Percentiles rank a stretch among this genome's conserved stretches.
Conservation (phyloP, 495 filamentous ascomycete species). For the Parathielavia hyrcaniae region DNA sequence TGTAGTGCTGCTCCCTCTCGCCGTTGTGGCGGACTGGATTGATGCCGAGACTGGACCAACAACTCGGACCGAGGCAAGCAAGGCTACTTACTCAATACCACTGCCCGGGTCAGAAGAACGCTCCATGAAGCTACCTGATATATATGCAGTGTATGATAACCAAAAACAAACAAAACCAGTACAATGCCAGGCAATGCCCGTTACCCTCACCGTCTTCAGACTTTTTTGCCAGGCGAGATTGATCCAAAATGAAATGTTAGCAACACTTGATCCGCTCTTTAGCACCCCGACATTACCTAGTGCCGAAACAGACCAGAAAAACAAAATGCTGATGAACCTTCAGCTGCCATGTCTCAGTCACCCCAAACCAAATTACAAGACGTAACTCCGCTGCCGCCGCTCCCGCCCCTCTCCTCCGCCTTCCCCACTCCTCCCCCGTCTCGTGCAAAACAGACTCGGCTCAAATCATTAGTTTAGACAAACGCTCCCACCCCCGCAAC, state of each 20-base stretch:
- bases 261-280: slow-evolving; percentile 5
- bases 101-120: background rate
- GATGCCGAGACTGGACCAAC: no score
- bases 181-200: slow-evolving; percentile 12
- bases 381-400: slow-evolving; percentile 7
- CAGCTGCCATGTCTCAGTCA: background rate
- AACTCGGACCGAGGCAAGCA: no score
- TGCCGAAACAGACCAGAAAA: background rate
- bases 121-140: slow-evolving; percentile 29
- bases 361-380: slow-evolving; percentile 14
- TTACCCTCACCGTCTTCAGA: background rate
- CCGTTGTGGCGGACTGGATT: no score
- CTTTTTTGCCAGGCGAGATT: background rate
- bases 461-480: slow-evolving; percentile 30
- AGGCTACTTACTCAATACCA: no score
- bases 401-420: background rate
- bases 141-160: slow-evolving; percentile 30
- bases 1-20: slow-evolving; percentile 17
- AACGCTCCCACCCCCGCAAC: slow-evolving; percentile 58
- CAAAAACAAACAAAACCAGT: no score
- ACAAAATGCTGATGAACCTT: background rate
- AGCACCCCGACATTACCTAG: background rate
- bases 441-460: no score
- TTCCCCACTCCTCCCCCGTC: background rate
- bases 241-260: slow-evolving; percentile 6